phyloP scores from a whole-genome alignment of 768 basidiomycete genomes.

The Boletus vinaceobasis region DNA sequence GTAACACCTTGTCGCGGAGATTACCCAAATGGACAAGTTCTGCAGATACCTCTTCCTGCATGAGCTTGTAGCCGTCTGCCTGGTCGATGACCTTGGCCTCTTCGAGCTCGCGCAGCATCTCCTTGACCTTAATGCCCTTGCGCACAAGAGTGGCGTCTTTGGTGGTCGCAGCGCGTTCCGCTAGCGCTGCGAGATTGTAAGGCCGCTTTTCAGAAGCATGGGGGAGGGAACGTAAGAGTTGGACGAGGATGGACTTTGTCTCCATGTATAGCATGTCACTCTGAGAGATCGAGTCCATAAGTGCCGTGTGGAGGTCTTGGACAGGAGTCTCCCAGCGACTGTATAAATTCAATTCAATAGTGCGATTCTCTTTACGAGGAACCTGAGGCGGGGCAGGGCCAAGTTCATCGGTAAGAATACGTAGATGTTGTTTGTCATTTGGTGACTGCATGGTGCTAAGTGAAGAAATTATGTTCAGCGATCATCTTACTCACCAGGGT shows the following conservation, averaged over 20 bases:
- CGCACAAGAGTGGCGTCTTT: conserved; percentile 95
- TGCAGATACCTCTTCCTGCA: conserved; percentile 96
- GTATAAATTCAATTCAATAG: conserved; percentile 88
- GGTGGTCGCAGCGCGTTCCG: conserved; percentile 94
- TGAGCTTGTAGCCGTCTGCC: conserved; percentile 82
- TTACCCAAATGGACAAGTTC: conserved; percentile 97
- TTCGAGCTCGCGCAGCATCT: conserved; percentile 96
- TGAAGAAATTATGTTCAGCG: not conserved
- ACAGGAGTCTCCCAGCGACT: conserved; percentile 99
- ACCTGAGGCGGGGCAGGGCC: conserved; percentile 93
- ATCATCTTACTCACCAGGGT: conserved; percentile 61
- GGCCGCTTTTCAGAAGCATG: conserved; percentile 80
- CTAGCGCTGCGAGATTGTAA: conserved; percentile 82
- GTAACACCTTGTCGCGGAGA: conserved; percentile 88
- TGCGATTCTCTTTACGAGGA: conserved; percentile 95
- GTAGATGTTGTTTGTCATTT: conserved; percentile 96
- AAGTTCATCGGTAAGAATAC: conserved; percentile 94
- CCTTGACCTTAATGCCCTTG: conserved; percentile 98
- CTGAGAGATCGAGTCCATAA: conserved; percentile 96
- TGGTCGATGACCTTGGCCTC: conserved; percentile 83
- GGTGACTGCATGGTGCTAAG: conserved; percentile 60
- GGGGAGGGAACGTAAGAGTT: conserved; percentile 93
- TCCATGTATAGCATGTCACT: conserved; percentile 99
- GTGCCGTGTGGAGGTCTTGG: conserved; percentile 92
- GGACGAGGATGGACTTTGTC: conserved; percentile 98